Evolutionary conservation across 179 eudicot species (phyloP).

Genomic region (Heliamphora ciliata): DNA sequence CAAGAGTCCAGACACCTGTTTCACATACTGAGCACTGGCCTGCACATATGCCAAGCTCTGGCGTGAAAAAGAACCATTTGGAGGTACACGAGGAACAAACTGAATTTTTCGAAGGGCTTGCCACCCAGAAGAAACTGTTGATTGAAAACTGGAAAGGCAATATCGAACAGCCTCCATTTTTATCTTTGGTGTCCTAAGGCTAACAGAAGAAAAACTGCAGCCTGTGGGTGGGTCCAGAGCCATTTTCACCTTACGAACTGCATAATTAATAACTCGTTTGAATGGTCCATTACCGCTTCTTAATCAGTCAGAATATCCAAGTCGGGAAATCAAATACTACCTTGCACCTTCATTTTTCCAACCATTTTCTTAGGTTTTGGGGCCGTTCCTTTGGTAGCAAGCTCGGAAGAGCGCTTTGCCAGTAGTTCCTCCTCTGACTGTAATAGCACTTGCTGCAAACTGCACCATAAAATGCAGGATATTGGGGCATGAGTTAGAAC

Average conservation of each 20-base stretch:
- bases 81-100: slow-evolving; percentile 52
- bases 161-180: slow-evolving; percentile 53
- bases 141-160: slow-evolving; percentile 47
- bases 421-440: slow-evolving; percentile 90
- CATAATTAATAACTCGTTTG: slow-evolving; percentile 23
- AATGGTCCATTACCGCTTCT: neutral
- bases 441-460: slow-evolving; percentile 68
- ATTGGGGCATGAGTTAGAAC: neutral
- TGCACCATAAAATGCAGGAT: slow-evolving; percentile 20
- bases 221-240: slow-evolving; percentile 88
- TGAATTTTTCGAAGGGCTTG: slow-evolving; percentile 55
- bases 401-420: slow-evolving; percentile 57
- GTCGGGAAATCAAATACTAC: slow-evolving; percentile 26
- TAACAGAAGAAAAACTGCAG: slow-evolving; percentile 60
- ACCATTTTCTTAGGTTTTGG: slow-evolving; percentile 83
- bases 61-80: slow-evolving; percentile 63
- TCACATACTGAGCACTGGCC: slow-evolving; percentile 76
- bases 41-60: slow-evolving; percentile 85
- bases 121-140: slow-evolving; percentile 69
- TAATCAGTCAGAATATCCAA: neutral
- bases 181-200: slow-evolving; percentile 46
- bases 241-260: slow-evolving; percentile 97
- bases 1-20: slow-evolving; percentile 80
- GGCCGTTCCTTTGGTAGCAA: slow-evolving; percentile 57
- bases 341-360: slow-evolving; percentile 99